Base-by-base conservation (phyloP, 2,329 filamentous ascomycete species). In the Aspergillus ustus region DNA sequence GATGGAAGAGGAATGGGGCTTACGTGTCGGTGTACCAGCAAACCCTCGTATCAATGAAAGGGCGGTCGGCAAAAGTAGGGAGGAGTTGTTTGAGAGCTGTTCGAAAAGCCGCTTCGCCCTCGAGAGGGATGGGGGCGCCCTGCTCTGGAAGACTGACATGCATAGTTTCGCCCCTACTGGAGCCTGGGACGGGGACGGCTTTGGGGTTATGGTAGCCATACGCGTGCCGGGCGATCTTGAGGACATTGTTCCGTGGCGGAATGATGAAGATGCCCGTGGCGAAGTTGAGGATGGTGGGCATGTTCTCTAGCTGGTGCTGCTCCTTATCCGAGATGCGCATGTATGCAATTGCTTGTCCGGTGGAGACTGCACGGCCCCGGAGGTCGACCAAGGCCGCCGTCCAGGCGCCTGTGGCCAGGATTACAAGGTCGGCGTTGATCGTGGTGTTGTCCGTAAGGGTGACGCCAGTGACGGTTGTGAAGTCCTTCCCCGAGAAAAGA, bases 361-460 rank as follows among this genome's bases (percentile, higher is more conserved):
- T 96, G 2, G 93, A 91, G 65, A 90, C 85, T 44, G 88, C 89
- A 49, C 91, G 86, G 28, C 92, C 91, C 51, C 88, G 83, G 0
- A 97, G 81, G 75, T 97, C 91, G 59, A 97, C 79, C 22, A 97
- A 83, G 1, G 85, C 84, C 2, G 89, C 86, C 2, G 91, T 92
- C 93, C 94, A 98, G 4, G 94, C 93, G 17, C 94, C 94, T 0
- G 93, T 88, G 0, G 94, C 93, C 2, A 96, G 83, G 59, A 97
- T 82, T 37, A 91, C 89, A 7, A 96, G 82, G 61, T 92, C 90
- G 2, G 90, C 91, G 4, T 77, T 78, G 7, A 92, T 66, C 9
- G 73, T 78, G 7, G 75, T 75, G 1, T 82, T 83, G 63, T 85
- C 78, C 2, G 71, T 69, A 11, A 91, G 79, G 34, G 72, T 70